phyloP scores from a whole-genome alignment of 2,329 filamentous ascomycete species.

The Grosmannia serpens region DNA sequence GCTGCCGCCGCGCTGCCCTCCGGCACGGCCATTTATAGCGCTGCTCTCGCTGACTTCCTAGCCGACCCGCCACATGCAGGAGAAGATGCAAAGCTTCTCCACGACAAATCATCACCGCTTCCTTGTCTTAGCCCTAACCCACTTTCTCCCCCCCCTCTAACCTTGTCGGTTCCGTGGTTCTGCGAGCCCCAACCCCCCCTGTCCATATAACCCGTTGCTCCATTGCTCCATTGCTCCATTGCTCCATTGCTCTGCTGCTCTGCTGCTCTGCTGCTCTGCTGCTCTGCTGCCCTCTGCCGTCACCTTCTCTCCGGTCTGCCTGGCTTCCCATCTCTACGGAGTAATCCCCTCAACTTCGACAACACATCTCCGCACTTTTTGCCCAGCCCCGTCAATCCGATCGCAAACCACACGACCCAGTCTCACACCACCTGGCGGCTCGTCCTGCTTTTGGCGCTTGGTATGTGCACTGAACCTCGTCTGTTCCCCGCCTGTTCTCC shows the following conservation, averaged over 20 bases:
- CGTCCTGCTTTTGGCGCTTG: background rate
- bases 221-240: background rate
- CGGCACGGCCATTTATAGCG: background rate
- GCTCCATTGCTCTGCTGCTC: background rate
- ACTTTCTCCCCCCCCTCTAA: background rate
- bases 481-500: background rate
- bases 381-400: background rate
- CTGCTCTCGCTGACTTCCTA: background rate
- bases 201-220: background rate
- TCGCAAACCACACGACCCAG: background rate
- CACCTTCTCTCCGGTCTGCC: background rate
- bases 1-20: background rate
- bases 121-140: constrained; percentile 7
- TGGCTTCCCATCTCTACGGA: too few species aligned
- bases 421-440: background rate
- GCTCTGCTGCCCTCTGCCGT: background rate
- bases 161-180: background rate
- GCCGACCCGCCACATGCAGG: constrained; percentile 2
- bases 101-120: constrained; percentile 5
- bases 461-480: background rate
- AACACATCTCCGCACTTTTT: background rate
- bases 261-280: background rate
- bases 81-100: background rate
- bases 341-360: background rate
- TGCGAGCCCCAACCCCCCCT: background rate